phyloP scores from a whole-genome alignment of 2,329 filamentous ascomycete genomes.

The Fusarium anthophilum region DNA sequence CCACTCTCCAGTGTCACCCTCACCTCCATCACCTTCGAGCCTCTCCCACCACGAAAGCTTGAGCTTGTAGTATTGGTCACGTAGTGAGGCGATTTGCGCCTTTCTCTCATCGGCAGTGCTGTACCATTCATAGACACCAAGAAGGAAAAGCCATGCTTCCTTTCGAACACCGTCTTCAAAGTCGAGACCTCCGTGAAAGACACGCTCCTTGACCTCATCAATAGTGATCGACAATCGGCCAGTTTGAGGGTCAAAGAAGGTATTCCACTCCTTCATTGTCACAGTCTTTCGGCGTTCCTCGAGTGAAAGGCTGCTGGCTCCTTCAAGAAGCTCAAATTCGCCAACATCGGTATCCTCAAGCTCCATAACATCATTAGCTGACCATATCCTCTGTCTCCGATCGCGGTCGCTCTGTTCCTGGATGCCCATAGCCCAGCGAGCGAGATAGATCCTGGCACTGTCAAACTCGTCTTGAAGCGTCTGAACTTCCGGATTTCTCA shows the following conservation, averaged over 20 bases:
- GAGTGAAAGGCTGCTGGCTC: slow-evolving; percentile 76
- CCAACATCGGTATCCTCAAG: slow-evolving; percentile 95
- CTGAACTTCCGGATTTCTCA: slow-evolving; percentile 93
- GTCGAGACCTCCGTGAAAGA: slow-evolving; percentile 94
- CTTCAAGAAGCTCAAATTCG: slow-evolving; percentile 93
- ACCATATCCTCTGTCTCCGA: slow-evolving; percentile 87
- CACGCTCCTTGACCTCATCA: slow-evolving; percentile 95
- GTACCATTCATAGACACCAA: slow-evolving; percentile 94
- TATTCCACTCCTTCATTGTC: slow-evolving; percentile 87
- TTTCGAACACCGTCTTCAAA: slow-evolving; percentile 91
- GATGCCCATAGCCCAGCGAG: slow-evolving; percentile 98
- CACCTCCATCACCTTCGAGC: slow-evolving; percentile 82
- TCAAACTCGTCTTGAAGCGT: slow-evolving; percentile 97
- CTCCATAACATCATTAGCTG: slow-evolving; percentile 88
- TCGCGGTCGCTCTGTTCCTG: slow-evolving; percentile 96
- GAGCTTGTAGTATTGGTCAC: slow-evolving; percentile 92
- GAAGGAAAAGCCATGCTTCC: slow-evolving; percentile 93
- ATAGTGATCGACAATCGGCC: slow-evolving; percentile 82
- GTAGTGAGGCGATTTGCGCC: slow-evolving; percentile 81
- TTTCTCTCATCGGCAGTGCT: slow-evolving; percentile 87
- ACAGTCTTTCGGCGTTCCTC: slow-evolving; percentile 82
- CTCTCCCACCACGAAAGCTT: slow-evolving; percentile 98
- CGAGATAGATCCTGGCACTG: slow-evolving; percentile 91
- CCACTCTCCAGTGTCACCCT: slow-evolving; percentile 87
- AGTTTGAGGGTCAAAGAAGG: slow-evolving; percentile 80